Conservation (phyloP, 176 grass and related monocot species). For the Oryza nivara region DNA sequence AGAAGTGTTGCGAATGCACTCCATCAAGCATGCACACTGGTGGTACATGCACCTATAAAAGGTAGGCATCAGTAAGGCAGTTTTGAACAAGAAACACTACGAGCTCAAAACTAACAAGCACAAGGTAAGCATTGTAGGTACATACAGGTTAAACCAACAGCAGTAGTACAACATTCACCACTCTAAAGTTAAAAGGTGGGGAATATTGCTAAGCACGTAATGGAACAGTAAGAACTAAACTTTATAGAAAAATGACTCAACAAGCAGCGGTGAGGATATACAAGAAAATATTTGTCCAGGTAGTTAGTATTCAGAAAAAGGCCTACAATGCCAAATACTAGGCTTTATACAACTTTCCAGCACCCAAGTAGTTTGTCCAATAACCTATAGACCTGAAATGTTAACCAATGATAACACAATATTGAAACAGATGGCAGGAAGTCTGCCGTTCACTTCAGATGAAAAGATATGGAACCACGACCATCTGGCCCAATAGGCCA, state of each 20-base stretch:
- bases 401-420: not conserved
- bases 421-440: not conserved
- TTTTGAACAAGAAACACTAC: slow-evolving; percentile 7
- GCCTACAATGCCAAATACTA: not conserved
- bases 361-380: not conserved
- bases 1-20: slow-evolving; percentile 97
- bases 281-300: not conserved
- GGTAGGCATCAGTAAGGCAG: not conserved
- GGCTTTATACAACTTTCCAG: slow-evolving; percentile 4
- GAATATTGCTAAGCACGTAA: slow-evolving; percentile 2
- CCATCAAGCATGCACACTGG: slow-evolving; percentile 99
- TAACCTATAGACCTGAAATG: not conserved
- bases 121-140: not conserved
- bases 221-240: not conserved
- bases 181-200: not conserved
- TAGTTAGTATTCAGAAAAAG: not conserved
- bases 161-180: slow-evolving; percentile 8
- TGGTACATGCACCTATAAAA: slow-evolving; percentile 92
- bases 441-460: not conserved
- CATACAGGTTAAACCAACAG: not conserved
- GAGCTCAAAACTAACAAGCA: not conserved
- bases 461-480: not conserved
- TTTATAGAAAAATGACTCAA: not conserved
- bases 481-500: not conserved
- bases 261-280: not conserved